phyloP scores from a whole-genome alignment of 2,329 filamentous ascomycete species.

The Cladosporium oxysporum region DNA sequence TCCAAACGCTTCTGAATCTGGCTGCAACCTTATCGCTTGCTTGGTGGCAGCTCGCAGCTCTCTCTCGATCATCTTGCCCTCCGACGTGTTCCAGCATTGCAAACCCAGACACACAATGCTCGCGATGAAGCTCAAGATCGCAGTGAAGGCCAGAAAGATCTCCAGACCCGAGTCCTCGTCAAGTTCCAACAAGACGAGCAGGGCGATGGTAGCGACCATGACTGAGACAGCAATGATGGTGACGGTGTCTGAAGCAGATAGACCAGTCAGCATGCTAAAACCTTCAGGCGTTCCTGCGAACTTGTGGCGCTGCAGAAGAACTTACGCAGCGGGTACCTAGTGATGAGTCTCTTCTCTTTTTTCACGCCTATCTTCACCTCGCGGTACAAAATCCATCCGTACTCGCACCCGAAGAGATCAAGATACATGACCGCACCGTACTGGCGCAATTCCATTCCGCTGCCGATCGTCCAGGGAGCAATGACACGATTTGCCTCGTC shows the following conservation, averaged over 20 bases:
- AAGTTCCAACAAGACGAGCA: not conserved
- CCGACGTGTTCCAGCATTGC: constrained; percentile 8
- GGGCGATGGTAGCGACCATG: not conserved
- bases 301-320: not conserved
- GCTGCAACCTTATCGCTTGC: not conserved
- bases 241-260: not conserved
- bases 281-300: not conserved
- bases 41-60: not conserved
- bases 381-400: constrained; percentile 26
- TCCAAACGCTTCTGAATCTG: not conserved
- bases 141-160: not conserved
- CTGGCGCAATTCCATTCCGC: constrained; percentile 22
- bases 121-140: not conserved
- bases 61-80: constrained; percentile 9
- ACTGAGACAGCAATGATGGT: not conserved
- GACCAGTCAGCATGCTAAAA: not conserved
- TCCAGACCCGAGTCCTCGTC: not conserved
- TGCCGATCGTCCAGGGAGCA: constrained; percentile 24
- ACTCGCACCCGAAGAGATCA: constrained; percentile 24
- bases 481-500: constrained; percentile 20
- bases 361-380: constrained; percentile 13
- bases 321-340: not conserved
- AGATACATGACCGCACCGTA: constrained; percentile 23
- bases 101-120: not conserved
- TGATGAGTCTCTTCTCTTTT: not conserved